phyloP scores from a whole-genome alignment of 257 asterid species.

The Nicotiana paniculata region DNA sequence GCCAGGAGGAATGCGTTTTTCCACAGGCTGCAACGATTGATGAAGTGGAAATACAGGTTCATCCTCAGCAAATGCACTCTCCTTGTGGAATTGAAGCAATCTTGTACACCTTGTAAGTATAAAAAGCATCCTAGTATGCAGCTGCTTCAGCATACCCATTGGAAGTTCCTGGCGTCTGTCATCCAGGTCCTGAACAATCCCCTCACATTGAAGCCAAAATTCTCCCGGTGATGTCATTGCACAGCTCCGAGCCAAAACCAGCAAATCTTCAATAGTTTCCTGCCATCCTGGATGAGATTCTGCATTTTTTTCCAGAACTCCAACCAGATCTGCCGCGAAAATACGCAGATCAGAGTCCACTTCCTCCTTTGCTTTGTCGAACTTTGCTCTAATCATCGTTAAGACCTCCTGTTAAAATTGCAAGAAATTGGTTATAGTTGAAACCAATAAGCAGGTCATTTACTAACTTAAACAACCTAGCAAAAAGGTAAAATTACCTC shows the following conservation, averaged over 20 bases:
- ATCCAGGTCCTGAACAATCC: conserved; percentile 96
- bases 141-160: conserved; percentile 83
- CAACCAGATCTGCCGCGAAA: conserved; percentile 93
- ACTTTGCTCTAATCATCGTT: conserved; percentile 79
- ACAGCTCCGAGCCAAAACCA: conserved; percentile 86
- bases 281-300: conserved; percentile 95
- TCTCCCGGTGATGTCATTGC: conserved; percentile 94
- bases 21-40: conserved; percentile 81
- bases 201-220: conserved; percentile 98
- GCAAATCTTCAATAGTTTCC: conserved; percentile 93
- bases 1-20: conserved; percentile 36
- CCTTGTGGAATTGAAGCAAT: conserved; percentile 93
- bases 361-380: conserved; percentile 98
- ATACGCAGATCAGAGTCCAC: conserved; percentile 93
- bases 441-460: conserved; percentile 14
- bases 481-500: conserved; percentile 51
- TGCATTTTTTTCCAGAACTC: conserved; percentile 83
- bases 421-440: conserved; percentile 16
- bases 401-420: conserved; percentile 68
- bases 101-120: conserved; percentile 98
- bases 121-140: conserved; percentile 97
- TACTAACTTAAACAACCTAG: conserved; percentile 7
- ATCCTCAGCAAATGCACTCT: conserved; percentile 88
- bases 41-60: conserved; percentile 66
- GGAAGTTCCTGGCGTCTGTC: conserved; percentile 98